Evolutionary conservation across 371 early-diverging fungal genomes (phyloP).

Genomic region (Lichtheimia ornata): DNA sequence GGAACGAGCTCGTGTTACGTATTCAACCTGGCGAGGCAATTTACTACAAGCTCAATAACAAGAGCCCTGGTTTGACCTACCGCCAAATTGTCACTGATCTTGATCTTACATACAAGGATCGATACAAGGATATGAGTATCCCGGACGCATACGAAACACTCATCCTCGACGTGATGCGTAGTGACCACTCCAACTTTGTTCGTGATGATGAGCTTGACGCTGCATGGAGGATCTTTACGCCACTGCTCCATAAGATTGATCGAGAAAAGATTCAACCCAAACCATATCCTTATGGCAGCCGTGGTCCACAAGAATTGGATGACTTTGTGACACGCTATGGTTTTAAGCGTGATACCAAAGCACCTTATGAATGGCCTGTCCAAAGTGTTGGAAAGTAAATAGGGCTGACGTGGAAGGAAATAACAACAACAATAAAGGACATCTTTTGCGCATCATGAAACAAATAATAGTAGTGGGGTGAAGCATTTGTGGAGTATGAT

Average conservation of each 20-base stretch:
- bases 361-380: constrained; percentile 27
- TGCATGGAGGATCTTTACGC: constrained; percentile 98
- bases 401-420: too few relatives aligned
- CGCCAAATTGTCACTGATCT: constrained; percentile 83
- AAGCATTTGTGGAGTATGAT: too few relatives aligned
- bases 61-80: constrained; percentile 81
- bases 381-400: constrained; percentile 20
- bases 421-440: not conserved
- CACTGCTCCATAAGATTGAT: constrained; percentile 90
- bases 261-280: constrained; percentile 62
- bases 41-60: constrained; percentile 97
- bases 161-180: constrained; percentile 86
- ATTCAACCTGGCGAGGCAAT: constrained; percentile 96
- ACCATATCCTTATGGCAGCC: constrained; percentile 84
- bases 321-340: constrained; percentile 77
- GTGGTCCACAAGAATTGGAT: constrained; percentile 82
- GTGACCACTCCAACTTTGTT: constrained; percentile 96
- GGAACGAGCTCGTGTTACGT: constrained; percentile 96
- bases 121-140: constrained; percentile 83
- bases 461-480: too few relatives aligned
- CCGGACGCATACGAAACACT: constrained; percentile 97
- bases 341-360: constrained; percentile 33
- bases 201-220: constrained; percentile 94
- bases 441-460: not conserved
- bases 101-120: constrained; percentile 86